Conservation (phyloP, 495 filamentous ascomycete species). For the Hypoxylon lienhwacheense region DNA sequence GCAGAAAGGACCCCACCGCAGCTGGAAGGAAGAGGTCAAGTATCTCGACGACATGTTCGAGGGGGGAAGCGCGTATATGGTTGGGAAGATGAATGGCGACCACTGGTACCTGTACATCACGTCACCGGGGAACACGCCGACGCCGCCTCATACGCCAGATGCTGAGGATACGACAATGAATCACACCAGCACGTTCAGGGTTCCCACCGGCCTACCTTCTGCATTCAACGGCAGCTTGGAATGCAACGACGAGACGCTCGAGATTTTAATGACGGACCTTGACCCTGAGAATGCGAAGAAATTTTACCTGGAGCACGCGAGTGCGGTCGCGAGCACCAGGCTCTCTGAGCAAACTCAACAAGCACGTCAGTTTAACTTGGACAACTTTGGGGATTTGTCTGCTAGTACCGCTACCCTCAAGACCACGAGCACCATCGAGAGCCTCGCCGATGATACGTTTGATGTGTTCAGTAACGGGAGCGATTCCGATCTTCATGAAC, state of each 20-base stretch:
- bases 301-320: conserved; percentile 93
- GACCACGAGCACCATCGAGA: conserved; percentile 34
- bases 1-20: conserved; percentile 91
- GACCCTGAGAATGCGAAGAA: conserved; percentile 91
- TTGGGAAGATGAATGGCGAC: conserved; percentile 99
- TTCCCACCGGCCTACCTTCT: conserved; percentile 68
- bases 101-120: conserved; percentile 99
- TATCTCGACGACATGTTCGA: conserved; percentile 87
- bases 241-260: conserved; percentile 82
- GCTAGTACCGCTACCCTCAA: conserved; percentile 44
- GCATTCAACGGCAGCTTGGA: conserved; percentile 50
- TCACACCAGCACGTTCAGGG: conserved; percentile 42
- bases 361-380: conserved; percentile 54
- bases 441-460: conserved; percentile 55
- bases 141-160: conserved; percentile 79
- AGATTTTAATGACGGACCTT: conserved; percentile 97
- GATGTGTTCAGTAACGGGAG: conserved; percentile 80
- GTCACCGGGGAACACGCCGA: conserved; percentile 75
- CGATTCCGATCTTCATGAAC: conserved; percentile 62
- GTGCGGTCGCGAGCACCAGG: conserved; percentile 79
- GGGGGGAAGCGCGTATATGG: conserved; percentile 97
- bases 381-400: conserved; percentile 56
- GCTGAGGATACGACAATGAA: conserved; percentile 40
- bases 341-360: conserved; percentile 64
- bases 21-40: conserved; percentile 95